Conservation (phyloP, 1,139 yeast species). For the Taiozyma sp. region DNA sequence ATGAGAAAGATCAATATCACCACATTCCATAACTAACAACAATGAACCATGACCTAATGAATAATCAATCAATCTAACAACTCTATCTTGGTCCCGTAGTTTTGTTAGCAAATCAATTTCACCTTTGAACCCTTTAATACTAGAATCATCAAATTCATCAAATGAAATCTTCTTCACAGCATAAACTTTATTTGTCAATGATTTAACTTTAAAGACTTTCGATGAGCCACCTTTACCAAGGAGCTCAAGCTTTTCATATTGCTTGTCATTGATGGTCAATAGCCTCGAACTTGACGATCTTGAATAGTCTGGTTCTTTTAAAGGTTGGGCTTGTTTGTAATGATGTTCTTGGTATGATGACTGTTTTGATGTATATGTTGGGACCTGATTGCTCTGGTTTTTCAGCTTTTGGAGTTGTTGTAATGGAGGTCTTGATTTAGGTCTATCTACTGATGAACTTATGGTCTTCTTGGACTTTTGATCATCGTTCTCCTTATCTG, state of each 20-base stretch:
- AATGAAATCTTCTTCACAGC: conserved; percentile 83
- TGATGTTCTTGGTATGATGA: conserved; percentile 13
- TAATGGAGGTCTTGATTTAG: conserved; percentile 14
- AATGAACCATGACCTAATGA: conserved; percentile 61
- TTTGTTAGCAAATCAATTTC: conserved; percentile 73
- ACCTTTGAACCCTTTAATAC: conserved; percentile 77
- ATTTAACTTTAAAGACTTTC: conserved; percentile 78
- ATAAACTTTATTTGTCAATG: conserved; percentile 49
- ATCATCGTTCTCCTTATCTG: conserved; percentile 13
- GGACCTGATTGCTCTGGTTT: conserved; percentile 8
- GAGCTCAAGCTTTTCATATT: conserved; percentile 70
- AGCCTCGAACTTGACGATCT: conserved; percentile 15
- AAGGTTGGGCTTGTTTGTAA: conserved; percentile 16
- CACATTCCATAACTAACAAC: conserved; percentile 88
- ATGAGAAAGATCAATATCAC: conserved; percentile 86
- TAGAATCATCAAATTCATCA: conserved; percentile 73
- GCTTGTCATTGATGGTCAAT: conserved; percentile 47
- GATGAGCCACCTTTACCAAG: conserved; percentile 96
- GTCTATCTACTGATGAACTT: neutral
- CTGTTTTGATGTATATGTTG: conserved; percentile 6
- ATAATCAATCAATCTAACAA: conserved; percentile 73
- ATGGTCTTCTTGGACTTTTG: neutral
- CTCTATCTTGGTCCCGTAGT: conserved; percentile 60
- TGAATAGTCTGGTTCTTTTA: conserved; percentile 19
- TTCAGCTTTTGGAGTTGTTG: conserved; percentile 10